A percentile compares a stretch with the other conserved stretches of the same genome.
These are phyloP conservation scores for Globisporangium rhizosaccharum DNA, from an alignment of 352 stramenopile species.

Conservation along the genomic window DNA sequence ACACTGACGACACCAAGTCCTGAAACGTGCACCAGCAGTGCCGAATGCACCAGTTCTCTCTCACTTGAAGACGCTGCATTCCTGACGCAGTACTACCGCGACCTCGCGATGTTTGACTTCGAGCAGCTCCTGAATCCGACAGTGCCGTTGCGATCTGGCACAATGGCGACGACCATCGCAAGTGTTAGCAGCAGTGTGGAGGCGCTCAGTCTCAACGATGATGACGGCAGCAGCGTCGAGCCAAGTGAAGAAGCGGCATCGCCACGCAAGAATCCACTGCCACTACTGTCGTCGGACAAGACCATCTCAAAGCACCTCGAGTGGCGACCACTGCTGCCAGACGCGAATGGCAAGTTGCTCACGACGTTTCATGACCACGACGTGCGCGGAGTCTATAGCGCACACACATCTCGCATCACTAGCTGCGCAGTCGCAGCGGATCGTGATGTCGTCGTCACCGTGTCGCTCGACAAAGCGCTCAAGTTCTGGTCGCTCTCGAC, in stretches of 20 bases:
- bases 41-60: not conserved
- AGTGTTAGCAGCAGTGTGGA: not conserved
- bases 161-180: slow-evolving; percentile 1
- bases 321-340: slow-evolving; percentile 4
- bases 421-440: slow-evolving; percentile 34
- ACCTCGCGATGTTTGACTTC: slow-evolving; percentile 51
- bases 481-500: slow-evolving; percentile 37
- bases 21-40: not conserved
- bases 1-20: not conserved
- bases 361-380: slow-evolving; percentile 18
- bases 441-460: slow-evolving; percentile 36
- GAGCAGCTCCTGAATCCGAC: slow-evolving; percentile 39
- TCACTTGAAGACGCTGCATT: slow-evolving; percentile 6
- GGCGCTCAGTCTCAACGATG: not conserved
- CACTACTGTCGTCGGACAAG: not conserved
- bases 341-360: slow-evolving; percentile 18
- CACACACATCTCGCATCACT: slow-evolving; percentile 44
- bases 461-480: slow-evolving; percentile 39
- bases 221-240: not conserved
- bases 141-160: not conserved
- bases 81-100: slow-evolving; percentile 19
- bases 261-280: not conserved
- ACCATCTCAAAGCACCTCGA: not conserved
- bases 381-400: slow-evolving; percentile 27
- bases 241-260: not conserved